Base-by-base conservation (phyloP, 345 rosid species). In the Orychophragmus violaceus region DNA sequence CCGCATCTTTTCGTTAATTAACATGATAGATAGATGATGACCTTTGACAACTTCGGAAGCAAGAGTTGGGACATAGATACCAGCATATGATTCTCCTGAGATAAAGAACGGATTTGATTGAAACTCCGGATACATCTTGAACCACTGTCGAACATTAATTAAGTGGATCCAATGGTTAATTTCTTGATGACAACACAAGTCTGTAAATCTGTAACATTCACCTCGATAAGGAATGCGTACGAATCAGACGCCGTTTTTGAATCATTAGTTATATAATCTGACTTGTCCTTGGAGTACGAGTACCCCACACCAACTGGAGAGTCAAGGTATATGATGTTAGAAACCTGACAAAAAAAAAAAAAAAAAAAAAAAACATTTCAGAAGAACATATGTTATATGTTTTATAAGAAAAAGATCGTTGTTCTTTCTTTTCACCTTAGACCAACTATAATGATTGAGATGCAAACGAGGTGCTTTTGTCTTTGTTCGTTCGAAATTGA, bases 61-160 rank as follows among this genome's bases (percentile, higher is more conserved):
- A 71, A 93, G 96, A 52, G 86, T 90, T 23, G 97, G 98, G 62
- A 93, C 90, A 64, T 84, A 90, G 42, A 93, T 63, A 68, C 97
- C 98, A 58, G 97, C 96, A 79, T 86, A 93, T 3, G 98, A 93
- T 24, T 52, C 98, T 74, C 98, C 98, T 13, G 97, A 68, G 58
- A 93, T 68, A 65, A 70, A 93, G 64, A 93, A 84, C 1, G 91
- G 94, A 74, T 89, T 89, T 41, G 86, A 45, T 27, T 83, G 88
- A 74, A 87, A 89, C 80, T 93, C 94, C 0, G 91, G 84, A 48
- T 21, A 93, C 32, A 80, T 78, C 72, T 85, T 76, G 76, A 93
- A 88, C 97, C 98, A 93, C 94, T 93, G 80, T 49, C 27, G 12
- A 73, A 37, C n/a, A 53, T 52, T 36, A 14, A 16, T n/a, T 14